A percentile compares a stretch with the other conserved stretches of the same genome.
These are phyloP conservation scores for Aspergillus sp. DNA, from an alignment of 2,329 filamentous ascomycete genomes.

Conservation along the genomic window DNA sequence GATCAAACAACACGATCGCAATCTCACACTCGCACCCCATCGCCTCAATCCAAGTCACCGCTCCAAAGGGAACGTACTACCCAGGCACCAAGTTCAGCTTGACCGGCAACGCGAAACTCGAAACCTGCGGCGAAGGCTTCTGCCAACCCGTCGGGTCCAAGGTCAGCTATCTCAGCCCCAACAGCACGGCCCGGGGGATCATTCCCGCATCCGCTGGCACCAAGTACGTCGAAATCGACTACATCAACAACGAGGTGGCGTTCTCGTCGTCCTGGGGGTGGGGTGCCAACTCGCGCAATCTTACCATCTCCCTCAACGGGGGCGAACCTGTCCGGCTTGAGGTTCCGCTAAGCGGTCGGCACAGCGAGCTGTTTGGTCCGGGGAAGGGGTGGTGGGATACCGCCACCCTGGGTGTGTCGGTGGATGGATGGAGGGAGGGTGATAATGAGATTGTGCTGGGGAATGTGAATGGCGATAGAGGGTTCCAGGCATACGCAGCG, in stretches of 20 bases:
- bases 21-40: constrained; percentile 18
- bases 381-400: constrained; percentile 54
- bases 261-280: constrained; percentile 43
- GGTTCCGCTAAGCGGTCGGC: constrained; percentile 45
- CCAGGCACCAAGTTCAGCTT: constrained; percentile 37
- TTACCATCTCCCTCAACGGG: constrained; percentile 51
- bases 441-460: constrained; percentile 36
- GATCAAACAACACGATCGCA: constrained; percentile 25
- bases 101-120: constrained; percentile 33
- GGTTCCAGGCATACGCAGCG: constrained; percentile 27
- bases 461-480: constrained; percentile 28
- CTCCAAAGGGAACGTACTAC: constrained; percentile 40
- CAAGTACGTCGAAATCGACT: constrained; percentile 49
- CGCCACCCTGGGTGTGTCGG: constrained; percentile 45
- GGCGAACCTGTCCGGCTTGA: constrained; percentile 45
- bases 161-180: constrained; percentile 37
- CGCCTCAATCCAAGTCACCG: constrained; percentile 20
- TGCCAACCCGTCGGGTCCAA: constrained; percentile 48
- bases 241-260: constrained; percentile 54
- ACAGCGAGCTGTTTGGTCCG: constrained; percentile 36
- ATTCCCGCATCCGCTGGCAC: constrained; percentile 34
- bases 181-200: constrained; percentile 31
- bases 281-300: constrained; percentile 51
- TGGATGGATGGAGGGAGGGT: constrained; percentile 48
- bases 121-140: constrained; percentile 36